Conservation (phyloP, 768 basidiomycete genomes). For the Zangia roseola region DNA sequence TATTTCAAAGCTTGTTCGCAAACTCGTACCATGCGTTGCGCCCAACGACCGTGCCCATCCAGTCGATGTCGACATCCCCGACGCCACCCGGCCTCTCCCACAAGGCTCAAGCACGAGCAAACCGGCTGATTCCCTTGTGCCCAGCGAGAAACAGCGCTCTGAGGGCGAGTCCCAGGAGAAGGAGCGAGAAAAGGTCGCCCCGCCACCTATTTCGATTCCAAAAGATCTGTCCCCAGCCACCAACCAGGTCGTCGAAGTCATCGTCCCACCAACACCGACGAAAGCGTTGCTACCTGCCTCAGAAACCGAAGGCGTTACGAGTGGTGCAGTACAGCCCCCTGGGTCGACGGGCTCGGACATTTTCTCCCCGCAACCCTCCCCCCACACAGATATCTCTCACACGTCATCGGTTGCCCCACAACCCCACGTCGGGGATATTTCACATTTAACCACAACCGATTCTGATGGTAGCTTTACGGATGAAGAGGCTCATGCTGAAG, state of each 20-base stretch:
- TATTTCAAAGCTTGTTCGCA: constrained; percentile 56
- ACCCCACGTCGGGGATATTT: constrained; percentile 29
- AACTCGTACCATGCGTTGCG: constrained; percentile 67
- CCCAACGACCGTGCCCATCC: constrained; percentile 46
- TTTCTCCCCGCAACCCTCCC: constrained; percentile 27
- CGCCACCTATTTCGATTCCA: constrained; percentile 19
- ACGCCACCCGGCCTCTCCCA: constrained; percentile 13
- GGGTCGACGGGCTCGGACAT: constrained; percentile 63
- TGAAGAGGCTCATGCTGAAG: constrained; percentile 66
- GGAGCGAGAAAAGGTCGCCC: constrained; percentile 37
- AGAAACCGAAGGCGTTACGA: constrained; percentile 86
- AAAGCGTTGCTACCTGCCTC: constrained; percentile 49
- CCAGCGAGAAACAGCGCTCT: constrained; percentile 30
- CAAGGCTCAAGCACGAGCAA: constrained; percentile 21
- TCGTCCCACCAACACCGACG: constrained; percentile 51
- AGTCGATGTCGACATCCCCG: constrained; percentile 40
- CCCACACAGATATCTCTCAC: constrained; percentile 24
- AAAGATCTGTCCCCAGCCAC: constrained; percentile 19
- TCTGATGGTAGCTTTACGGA: constrained; percentile 48
- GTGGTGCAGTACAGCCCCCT: constrained; percentile 90
- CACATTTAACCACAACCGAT: constrained; percentile 32
- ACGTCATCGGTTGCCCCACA: constrained; percentile 25
- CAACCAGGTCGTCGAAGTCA: constrained; percentile 35
- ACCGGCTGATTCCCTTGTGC: constrained; percentile 20
- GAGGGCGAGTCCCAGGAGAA: constrained; percentile 29